A percentile compares a stretch with the other conserved stretches of the same genome.
Evolutionary conservation across 2,329 filamentous ascomycete species (phyloP).

Genomic region (Curvularia sp.): DNA sequence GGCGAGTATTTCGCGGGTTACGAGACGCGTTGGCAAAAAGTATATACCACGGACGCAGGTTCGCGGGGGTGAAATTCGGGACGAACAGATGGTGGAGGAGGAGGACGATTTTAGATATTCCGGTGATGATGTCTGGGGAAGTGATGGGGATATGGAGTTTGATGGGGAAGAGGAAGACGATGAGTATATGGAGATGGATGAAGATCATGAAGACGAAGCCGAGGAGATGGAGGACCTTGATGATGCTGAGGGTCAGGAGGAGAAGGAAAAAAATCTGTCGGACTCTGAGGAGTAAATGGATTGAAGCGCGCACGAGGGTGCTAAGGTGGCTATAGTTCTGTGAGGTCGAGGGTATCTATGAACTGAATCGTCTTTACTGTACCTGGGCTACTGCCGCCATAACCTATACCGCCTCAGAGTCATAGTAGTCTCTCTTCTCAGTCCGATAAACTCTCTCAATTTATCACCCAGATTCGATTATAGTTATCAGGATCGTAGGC

Average conservation of each 20-base stretch:
- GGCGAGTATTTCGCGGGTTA: neutral
- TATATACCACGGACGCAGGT: neutral
- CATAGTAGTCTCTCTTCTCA: too few species aligned
- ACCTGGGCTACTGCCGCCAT: too few species aligned
- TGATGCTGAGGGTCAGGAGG: neutral
- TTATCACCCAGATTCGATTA: too few species aligned
- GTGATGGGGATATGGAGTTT: conserved; percentile 19
- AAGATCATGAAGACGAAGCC: neutral
- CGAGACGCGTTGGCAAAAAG: too few species aligned
- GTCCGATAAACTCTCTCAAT: too few species aligned
- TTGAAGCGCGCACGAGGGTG: neutral
- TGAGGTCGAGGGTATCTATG: too few species aligned
- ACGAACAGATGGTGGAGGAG: neutral
- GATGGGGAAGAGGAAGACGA: conserved; percentile 7
- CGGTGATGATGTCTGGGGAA: conserved; percentile 13
- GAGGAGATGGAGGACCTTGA: neutral
- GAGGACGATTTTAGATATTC: neutral
- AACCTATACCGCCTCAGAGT: too few species aligned
- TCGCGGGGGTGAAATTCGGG: conserved; percentile 14
- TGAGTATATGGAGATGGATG: conserved; percentile 3
- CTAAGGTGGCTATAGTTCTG: too few species aligned
- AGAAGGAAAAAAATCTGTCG: neutral
- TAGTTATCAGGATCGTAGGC: too few species aligned
- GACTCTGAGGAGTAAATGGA: neutral
- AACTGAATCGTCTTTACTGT: too few species aligned